Percentiles rank a stretch among this genome's conserved stretches.
Evolutionary conservation across 805 yeast genomes (phyloP).

Genomic region (Yarrowia sp.): DNA sequence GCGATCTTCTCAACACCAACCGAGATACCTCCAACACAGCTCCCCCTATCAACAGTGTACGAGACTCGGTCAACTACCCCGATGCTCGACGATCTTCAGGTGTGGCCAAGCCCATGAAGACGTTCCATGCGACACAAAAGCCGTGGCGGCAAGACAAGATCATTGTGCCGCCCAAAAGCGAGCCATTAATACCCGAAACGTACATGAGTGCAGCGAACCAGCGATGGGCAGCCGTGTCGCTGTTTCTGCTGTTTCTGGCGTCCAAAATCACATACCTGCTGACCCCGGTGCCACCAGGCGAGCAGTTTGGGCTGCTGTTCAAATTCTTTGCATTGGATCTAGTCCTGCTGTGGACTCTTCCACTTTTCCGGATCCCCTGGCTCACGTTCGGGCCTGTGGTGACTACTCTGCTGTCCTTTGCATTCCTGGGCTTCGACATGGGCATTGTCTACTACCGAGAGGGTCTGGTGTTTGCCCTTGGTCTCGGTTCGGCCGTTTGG

Average conservation of each 20-base stretch:
- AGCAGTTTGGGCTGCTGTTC: constrained; percentile 45
- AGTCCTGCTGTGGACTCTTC: constrained; percentile 69
- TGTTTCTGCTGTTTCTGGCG: constrained; percentile 80
- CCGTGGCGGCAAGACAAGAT: constrained; percentile 32
- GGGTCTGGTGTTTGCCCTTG: constrained; percentile 40
- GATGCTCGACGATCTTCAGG: constrained; percentile 14
- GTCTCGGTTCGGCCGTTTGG: constrained; percentile 44
- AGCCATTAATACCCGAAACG: constrained; percentile 62
- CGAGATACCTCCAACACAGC: constrained; percentile 20
- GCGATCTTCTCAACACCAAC: constrained; percentile 15
- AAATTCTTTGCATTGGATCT: constrained; percentile 81
- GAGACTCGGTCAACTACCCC: not conserved
- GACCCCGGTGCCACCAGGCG: constrained; percentile 4
- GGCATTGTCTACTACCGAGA: constrained; percentile 37
- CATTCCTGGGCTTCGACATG: constrained; percentile 51
- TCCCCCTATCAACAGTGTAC: constrained; percentile 20
- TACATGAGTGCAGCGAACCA: constrained; percentile 79
- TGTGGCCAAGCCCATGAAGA: constrained; percentile 19
- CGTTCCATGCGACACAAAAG: constrained; percentile 27
- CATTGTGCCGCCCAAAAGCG: constrained; percentile 11
- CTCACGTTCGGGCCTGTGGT: constrained; percentile 67
- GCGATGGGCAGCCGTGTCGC: constrained; percentile 66
- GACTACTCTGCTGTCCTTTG: constrained; percentile 58
- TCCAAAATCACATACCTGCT: constrained; percentile 66
- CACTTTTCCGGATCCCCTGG: constrained; percentile 77